Evolutionary conservation across 768 basidiomycete genomes (phyloP).

Genomic region (Tricholomella constricta): DNA sequence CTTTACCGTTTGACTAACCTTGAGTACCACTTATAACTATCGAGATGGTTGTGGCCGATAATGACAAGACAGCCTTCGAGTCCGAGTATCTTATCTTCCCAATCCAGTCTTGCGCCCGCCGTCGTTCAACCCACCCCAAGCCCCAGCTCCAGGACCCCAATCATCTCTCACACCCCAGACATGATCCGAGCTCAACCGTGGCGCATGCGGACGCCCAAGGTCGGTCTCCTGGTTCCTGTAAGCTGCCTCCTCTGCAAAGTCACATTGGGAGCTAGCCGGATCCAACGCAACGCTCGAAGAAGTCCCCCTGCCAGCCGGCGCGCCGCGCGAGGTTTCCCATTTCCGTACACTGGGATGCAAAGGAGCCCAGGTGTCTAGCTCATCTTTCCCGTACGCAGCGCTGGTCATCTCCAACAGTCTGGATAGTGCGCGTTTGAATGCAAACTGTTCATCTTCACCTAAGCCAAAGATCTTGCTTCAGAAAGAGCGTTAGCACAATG

Average conservation of each 20-base stretch:
- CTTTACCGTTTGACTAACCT: too few species aligned
- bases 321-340: background rate
- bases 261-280: background rate
- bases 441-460: background rate
- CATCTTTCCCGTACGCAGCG: background rate
- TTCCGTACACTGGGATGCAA: background rate
- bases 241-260: background rate
- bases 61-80: too few species aligned
- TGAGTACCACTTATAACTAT: too few species aligned
- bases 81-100: too few species aligned
- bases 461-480: background rate
- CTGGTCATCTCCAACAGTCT: background rate
- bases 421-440: background rate
- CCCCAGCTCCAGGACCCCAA: background rate
- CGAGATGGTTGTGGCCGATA: too few species aligned
- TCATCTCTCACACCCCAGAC: background rate
- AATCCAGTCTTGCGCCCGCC: too few species aligned
- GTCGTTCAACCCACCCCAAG: too few species aligned
- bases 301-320: too few species aligned
- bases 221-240: background rate
- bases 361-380: background rate
- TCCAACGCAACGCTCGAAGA: background rate
- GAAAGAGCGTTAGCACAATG: too few species aligned
- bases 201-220: background rate
- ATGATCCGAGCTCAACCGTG: background rate